Conservation (phyloP, 257 asterid species). For the Gynochthodes officinalis region DNA sequence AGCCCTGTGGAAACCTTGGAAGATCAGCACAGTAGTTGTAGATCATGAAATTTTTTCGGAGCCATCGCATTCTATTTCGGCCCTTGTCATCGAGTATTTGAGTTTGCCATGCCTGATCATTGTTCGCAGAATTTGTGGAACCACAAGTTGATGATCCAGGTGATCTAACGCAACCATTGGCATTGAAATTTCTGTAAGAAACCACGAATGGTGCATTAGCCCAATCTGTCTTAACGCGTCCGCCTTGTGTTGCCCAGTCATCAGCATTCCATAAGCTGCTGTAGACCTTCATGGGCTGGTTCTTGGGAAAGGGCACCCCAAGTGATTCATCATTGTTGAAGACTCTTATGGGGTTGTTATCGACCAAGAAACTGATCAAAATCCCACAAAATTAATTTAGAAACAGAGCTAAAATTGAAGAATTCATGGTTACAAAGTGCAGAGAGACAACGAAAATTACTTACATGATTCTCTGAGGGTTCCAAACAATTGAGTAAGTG, state of each 20-base stretch:
- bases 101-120: conserved; percentile 25
- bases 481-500: conserved; percentile 39
- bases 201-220: conserved; percentile 47
- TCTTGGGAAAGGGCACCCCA: conserved; percentile 43
- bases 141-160: conserved; percentile 19
- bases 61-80: conserved; percentile 45
- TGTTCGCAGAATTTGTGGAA: conserved; percentile 13
- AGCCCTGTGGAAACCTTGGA: conserved; percentile 42
- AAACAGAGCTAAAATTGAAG: not conserved
- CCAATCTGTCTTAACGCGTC: conserved; percentile 52
- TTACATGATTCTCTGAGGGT: conserved; percentile 36
- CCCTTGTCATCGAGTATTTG: conserved; percentile 35
- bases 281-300: conserved; percentile 42
- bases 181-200: conserved; percentile 40
- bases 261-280: conserved; percentile 65
- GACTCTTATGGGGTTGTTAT: conserved; percentile 46
- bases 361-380: conserved; percentile 44
- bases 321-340: conserved; percentile 36
- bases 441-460: not conserved
- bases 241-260: conserved; percentile 60
- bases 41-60: conserved; percentile 42
- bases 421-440: too few relatives aligned
- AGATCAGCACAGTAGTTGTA: conserved; percentile 49
- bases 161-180: conserved; percentile 21
- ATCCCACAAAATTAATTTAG: not conserved